phyloP scores from a whole-genome alignment of 2,329 filamentous ascomycete genomes.

The Colletotrichum sp. region DNA sequence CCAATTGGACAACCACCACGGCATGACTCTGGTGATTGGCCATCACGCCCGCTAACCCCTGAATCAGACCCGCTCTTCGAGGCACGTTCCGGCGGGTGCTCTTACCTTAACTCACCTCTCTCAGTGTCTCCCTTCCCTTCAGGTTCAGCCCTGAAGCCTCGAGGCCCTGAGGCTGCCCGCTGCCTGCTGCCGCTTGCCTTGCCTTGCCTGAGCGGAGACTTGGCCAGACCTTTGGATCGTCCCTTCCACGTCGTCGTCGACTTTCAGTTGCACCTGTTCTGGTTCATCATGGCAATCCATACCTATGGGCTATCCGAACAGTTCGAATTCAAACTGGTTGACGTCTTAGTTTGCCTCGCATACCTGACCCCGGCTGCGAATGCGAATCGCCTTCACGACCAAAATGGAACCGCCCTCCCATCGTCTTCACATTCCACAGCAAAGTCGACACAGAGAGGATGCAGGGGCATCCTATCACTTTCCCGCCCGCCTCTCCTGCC shows the following conservation, averaged over 20 bases:
- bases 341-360: neutral
- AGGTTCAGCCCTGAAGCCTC: constrained; percentile 5
- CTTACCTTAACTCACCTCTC: neutral
- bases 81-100: neutral
- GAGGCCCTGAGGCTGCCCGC: neutral
- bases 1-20: neutral
- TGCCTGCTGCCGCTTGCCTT: neutral
- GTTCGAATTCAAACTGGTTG: neutral
- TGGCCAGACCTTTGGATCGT: neutral
- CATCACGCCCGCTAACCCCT: neutral
- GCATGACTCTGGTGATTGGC: neutral
- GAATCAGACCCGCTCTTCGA: neutral
- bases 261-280: neutral
- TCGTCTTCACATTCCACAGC: neutral
- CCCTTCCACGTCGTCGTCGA: neutral
- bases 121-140: neutral
- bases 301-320: neutral
- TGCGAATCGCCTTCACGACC: neutral
- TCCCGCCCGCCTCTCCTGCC: neutral
- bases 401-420: neutral
- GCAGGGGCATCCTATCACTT: constrained; percentile 8
- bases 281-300: too few species aligned
- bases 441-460: neutral
- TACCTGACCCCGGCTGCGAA: neutral
- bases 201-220: constrained; percentile 10